A percentile compares a stretch with the other conserved stretches of the same genome.
These are phyloP conservation scores for Diacronema lutheri DNA, from an alignment of 78 protist genomes.

Conservation along the genomic window DNA sequence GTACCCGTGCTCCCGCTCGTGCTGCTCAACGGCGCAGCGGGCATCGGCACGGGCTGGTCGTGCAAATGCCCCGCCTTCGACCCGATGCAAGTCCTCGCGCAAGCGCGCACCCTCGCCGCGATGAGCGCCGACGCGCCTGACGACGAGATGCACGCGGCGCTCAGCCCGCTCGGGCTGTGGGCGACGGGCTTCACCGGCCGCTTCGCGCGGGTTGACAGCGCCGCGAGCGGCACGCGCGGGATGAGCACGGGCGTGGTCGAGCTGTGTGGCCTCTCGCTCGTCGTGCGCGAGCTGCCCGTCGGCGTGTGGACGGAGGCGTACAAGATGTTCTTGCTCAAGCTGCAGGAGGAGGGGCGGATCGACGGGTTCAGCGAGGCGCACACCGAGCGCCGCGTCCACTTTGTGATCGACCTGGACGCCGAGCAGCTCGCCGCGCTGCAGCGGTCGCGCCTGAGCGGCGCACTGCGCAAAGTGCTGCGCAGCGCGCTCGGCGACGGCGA, in stretches of 20 bases:
- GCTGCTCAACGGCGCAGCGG: slow-evolving; percentile 90
- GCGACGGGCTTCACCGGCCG: slow-evolving; percentile 78
- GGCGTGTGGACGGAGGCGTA: slow-evolving; percentile 37
- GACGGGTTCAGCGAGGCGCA: slow-evolving; percentile 39
- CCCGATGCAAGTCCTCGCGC: slow-evolving; percentile 78
- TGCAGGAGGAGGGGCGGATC: background rate
- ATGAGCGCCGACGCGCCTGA: no score
- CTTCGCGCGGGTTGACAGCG: background rate
- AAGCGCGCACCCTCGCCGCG: background rate
- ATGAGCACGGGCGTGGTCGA: background rate
- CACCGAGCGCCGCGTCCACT: slow-evolving; percentile 71
- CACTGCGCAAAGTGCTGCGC: background rate
- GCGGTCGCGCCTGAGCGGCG: background rate
- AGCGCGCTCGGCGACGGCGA: background rate
- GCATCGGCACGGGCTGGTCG: slow-evolving; percentile 89
- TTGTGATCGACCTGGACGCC: background rate
- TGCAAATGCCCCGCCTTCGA: slow-evolving; percentile 71
- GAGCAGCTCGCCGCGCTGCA: background rate
- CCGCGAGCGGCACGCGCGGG: background rate
- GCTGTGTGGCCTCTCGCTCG: background rate
- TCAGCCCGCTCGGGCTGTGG: slow-evolving; percentile 75
- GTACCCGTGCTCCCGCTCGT: slow-evolving; percentile 91
- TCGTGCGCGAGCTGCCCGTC: slow-evolving; percentile 8
- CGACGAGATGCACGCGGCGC: no score
- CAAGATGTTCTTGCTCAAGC: slow-evolving; percentile 57